Evolutionary conservation across 1,139 yeast genomes (phyloP).

Genomic region (Zygosaccharomyces pseudobailii): DNA sequence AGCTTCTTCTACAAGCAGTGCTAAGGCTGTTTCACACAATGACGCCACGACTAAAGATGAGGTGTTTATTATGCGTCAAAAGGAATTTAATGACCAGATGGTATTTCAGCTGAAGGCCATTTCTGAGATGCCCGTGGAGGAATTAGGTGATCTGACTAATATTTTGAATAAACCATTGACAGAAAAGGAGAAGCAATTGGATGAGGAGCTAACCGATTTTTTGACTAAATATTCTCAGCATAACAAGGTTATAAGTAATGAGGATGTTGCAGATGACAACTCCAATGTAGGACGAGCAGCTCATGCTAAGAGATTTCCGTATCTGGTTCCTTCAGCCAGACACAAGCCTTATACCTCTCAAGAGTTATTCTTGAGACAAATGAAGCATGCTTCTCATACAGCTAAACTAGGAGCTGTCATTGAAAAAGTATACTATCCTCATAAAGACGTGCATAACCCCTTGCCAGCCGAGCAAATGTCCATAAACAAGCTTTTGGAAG

Average conservation of each 20-base stretch:
- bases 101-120: slow-evolving; percentile 21
- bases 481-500: slow-evolving; percentile 69
- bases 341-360: slow-evolving; percentile 61
- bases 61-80: slow-evolving; percentile 22
- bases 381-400: slow-evolving; percentile 45
- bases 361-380: slow-evolving; percentile 71
- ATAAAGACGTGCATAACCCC: slow-evolving; percentile 60
- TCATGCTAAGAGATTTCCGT: slow-evolving; percentile 29
- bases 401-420: slow-evolving; percentile 62
- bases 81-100: slow-evolving; percentile 26
- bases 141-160: slow-evolving; percentile 13
- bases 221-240: slow-evolving; percentile 25
- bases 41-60: slow-evolving; percentile 13
- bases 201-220: slow-evolving; percentile 29
- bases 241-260: slow-evolving; percentile 21
- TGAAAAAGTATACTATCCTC: slow-evolving; percentile 62
- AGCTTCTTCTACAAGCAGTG: slow-evolving; percentile 6
- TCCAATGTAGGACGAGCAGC: slow-evolving; percentile 6
- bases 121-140: slow-evolving; percentile 20
- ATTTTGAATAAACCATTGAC: slow-evolving; percentile 19
- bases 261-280: slow-evolving; percentile 9
- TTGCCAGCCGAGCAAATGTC: slow-evolving; percentile 50
- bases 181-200: slow-evolving; percentile 30
- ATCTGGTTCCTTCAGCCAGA: slow-evolving; percentile 33
- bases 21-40: neutral